Evolutionary conservation across 2,329 filamentous ascomycete genomes (phyloP), one percentile per base, ranked within the genome.

Genomic region (Aspergillus pseudotamarii): DNA sequence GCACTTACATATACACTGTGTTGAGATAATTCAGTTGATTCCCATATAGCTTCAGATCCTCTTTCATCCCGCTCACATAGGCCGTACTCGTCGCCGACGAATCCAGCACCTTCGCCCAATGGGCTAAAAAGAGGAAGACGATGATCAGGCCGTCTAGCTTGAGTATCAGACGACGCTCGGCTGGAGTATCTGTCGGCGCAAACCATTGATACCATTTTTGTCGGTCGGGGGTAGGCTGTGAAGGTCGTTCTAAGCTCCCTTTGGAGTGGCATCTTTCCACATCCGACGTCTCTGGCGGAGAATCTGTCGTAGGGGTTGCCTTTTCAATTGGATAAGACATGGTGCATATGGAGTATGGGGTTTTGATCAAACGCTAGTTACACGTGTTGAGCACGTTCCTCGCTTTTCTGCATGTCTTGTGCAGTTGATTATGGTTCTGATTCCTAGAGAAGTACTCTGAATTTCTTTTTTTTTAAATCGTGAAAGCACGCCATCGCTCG

Each of bases 1-100:
- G 14, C 21, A 23, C 30, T 1, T 53, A 59, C 57, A 59, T 59
- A 19, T 59, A 59, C 30, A 59, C 57, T 21, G 57, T 69, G n/a
- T 70, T 69, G 16, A 70, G 43, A 58, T 70, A 70, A 26, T 70
- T 69, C 32, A 70, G 60, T 30, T 70, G 67, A 43, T 71, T 71
- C 1, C 69, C 69, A 56, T 65, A 70, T 2, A 70, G 43, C 14
- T 59, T 57, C 10, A 71, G 34, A 38, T 71, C 69, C 21, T 71
- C 69, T 48, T 68, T 67, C 68, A 71, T 71, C 1, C 69, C 68
- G 50, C 66, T 68, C 21, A 71, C 66, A 57, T 71, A 71, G 30
- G 69, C 68, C 4, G 68, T 69, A 12, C 69, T 69, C 1, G 65
- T 71, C 2, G 68, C 68, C 8, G 69, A 71, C 8, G 57, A 59